Evolutionary conservation across 768 basidiomycete species (phyloP).

Genomic region (Agaricus subrufescens): DNA sequence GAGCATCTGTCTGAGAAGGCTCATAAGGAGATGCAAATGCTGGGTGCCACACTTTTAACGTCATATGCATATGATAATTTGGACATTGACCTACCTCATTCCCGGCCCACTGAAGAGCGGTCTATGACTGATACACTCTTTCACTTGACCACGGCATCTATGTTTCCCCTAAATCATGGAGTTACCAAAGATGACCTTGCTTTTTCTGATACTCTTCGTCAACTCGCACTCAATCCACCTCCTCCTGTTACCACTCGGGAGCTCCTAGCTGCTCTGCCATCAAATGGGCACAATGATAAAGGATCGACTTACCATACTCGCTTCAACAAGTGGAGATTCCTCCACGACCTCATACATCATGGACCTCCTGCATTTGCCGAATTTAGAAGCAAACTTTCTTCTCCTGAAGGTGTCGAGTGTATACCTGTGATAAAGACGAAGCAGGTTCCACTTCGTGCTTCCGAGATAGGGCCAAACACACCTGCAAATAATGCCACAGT

Average conservation of each 20-base stretch:
- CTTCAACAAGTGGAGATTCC: not conserved
- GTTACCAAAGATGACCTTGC: not conserved
- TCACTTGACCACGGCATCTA: not conserved
- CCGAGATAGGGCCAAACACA: slow-evolving; percentile 14
- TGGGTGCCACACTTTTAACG: not conserved
- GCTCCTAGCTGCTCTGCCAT: too few species aligned
- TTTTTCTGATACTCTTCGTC: not conserved
- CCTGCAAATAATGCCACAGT: not conserved
- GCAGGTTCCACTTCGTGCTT: slow-evolving; percentile 14
- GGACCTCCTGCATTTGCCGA: slow-evolving; percentile 10
- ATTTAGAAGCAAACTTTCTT: slow-evolving; percentile 13
- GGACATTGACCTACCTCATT: slow-evolving; percentile 29
- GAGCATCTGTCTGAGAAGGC: not conserved
- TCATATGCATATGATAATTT: slow-evolving; percentile 38
- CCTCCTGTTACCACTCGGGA: not conserved
- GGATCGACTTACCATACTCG: too few species aligned
- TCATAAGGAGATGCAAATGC: not conserved
- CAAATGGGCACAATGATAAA: not conserved
- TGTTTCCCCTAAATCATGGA: not conserved
- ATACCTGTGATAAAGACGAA: slow-evolving; percentile 18
- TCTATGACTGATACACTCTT: slow-evolving; percentile 15
- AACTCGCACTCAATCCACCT: not conserved
- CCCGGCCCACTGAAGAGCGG: slow-evolving; percentile 20
- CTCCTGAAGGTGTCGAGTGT: slow-evolving; percentile 20
- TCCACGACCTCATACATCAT: not conserved